A percentile compares a stretch with the other conserved stretches of the same genome.
phyloP scores from a whole-genome alignment of 2,329 filamentous ascomycete species.

The Trichoderma koningiopsis region DNA sequence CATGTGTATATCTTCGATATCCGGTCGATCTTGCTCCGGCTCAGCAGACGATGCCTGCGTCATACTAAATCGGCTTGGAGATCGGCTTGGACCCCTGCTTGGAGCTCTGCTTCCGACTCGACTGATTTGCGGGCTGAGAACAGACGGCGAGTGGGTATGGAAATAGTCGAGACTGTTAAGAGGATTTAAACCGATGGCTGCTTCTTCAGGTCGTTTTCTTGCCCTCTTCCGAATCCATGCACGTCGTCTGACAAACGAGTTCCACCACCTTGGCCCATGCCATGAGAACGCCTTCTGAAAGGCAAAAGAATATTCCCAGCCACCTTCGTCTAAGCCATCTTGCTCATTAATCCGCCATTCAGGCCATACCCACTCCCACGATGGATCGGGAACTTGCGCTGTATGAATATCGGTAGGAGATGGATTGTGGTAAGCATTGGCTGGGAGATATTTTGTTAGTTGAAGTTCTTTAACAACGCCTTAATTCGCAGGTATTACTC shows the following conservation, averaged over 20 bases:
- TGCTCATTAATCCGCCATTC: conserved; percentile 71
- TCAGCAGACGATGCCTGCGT: conserved; percentile 44
- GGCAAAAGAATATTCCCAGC: conserved; percentile 95
- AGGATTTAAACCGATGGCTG: conserved; percentile 61
- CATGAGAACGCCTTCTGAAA: conserved; percentile 76
- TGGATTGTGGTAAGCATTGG: conserved; percentile 65
- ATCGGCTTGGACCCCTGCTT: conserved; percentile 40
- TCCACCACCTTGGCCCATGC: conserved; percentile 92
- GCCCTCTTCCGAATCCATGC: conserved; percentile 84
- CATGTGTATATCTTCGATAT: conserved; percentile 64
- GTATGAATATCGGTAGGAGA: conserved; percentile 73
- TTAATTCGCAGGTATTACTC: conserved; percentile 28
- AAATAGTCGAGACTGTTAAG: conserved; percentile 76
- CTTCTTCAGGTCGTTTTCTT: conserved; percentile 54
- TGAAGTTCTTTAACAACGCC: too few species aligned
- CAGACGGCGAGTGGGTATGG: conserved; percentile 64
- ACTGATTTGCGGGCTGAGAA: conserved; percentile 39
- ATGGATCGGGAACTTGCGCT: conserved; percentile 90
- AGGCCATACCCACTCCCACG: conserved; percentile 85
- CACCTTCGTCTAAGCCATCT: conserved; percentile 77
- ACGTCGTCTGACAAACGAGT: conserved; percentile 87
- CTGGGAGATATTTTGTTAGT: conserved; percentile 29
- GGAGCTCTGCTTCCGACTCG: conserved; percentile 37
- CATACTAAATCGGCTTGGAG: conserved; percentile 43
- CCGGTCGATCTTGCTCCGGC: conserved; percentile 58